These are phyloP conservation scores for Pythium folliculosum DNA, from an alignment of 352 stramenopile species.

Conservation along the genomic window DNA sequence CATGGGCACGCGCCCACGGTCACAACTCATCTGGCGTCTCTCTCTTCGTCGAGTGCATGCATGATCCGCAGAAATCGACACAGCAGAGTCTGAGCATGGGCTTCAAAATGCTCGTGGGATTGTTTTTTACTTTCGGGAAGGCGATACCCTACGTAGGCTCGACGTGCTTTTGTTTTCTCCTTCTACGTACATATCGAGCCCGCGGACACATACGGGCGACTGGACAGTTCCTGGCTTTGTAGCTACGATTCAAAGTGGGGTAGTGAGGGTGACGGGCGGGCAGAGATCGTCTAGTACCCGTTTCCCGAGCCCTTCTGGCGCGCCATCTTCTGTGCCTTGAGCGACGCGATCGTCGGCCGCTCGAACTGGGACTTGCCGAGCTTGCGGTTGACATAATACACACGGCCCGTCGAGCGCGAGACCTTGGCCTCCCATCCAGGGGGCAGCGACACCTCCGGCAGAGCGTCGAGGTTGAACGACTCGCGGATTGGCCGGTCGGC, in stretches of 20 bases:
- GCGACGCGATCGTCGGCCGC: slow-evolving; percentile 77
- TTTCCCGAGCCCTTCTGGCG: slow-evolving; percentile 51
- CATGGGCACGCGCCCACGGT: background rate
- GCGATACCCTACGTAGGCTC: background rate
- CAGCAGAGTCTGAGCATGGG: background rate
- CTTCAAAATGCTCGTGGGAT: background rate
- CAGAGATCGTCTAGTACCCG: slow-evolving; percentile 7
- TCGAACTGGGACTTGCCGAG: slow-evolving; percentile 87
- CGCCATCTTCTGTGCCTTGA: slow-evolving; percentile 84
- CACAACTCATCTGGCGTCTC: background rate
- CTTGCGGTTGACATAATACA: slow-evolving; percentile 91
- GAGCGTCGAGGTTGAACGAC: slow-evolving; percentile 83
- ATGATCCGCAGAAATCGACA: background rate
- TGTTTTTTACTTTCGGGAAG: background rate
- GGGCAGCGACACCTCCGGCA: slow-evolving; percentile 79
- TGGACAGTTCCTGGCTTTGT: slow-evolving; percentile 5
- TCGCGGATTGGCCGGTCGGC: slow-evolving; percentile 65
- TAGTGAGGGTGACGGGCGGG: background rate
- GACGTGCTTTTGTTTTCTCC: background rate
- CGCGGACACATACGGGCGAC: background rate
- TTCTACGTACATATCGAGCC: slow-evolving; percentile 14
- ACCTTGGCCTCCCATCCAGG: slow-evolving; percentile 88
- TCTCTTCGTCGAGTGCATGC: background rate
- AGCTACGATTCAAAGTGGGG: background rate
- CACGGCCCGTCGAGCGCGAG: slow-evolving; percentile 77